A percentile compares a stretch with the other conserved stretches of the same genome.
phyloP scores from a whole-genome alignment of 768 basidiomycete genomes.

The Calocybe cyanea region DNA sequence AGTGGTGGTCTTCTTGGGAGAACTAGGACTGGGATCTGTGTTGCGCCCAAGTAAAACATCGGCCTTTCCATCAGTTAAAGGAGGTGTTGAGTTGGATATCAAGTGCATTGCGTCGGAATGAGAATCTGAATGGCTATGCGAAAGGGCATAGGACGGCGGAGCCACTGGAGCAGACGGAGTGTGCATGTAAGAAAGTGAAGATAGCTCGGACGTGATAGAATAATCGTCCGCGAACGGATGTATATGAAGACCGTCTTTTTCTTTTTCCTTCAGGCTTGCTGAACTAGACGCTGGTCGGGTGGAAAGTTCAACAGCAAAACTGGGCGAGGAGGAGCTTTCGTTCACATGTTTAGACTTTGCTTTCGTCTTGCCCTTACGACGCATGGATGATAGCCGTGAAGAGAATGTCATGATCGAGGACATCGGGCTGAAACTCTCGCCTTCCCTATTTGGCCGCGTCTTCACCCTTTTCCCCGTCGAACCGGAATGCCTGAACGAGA shows the following conservation, averaged over 20 bases:
- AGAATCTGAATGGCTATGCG: slow-evolving; percentile 18
- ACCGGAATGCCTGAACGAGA: slow-evolving; percentile 40
- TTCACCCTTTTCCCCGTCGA: slow-evolving; percentile 18
- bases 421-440: slow-evolving; percentile 19
- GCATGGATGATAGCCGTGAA: slow-evolving; percentile 19
- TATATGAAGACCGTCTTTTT: slow-evolving; percentile 15
- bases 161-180: slow-evolving; percentile 17
- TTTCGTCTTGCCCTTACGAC: slow-evolving; percentile 35
- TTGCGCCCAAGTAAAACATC: slow-evolving; percentile 20
- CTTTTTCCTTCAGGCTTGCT: slow-evolving; percentile 21
- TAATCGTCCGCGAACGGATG: slow-evolving; percentile 2
- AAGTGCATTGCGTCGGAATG: slow-evolving; percentile 15
- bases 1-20: slow-evolving; percentile 1
- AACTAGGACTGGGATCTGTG: slow-evolving; percentile 9
- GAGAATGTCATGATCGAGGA: slow-evolving; percentile 24
- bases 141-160: slow-evolving; percentile 29
- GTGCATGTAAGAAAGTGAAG: slow-evolving; percentile 23
- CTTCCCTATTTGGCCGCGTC: slow-evolving; percentile 13
- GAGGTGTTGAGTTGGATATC: slow-evolving; percentile 24
- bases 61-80: slow-evolving; percentile 13
- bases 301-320: slow-evolving; percentile 28
- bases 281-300: slow-evolving; percentile 24
- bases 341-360: slow-evolving; percentile 21
- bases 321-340: slow-evolving; percentile 32
- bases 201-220: slow-evolving; percentile 12